A percentile compares a stretch with the other conserved stretches of the same genome.
Conservation (phyloP, 495 filamentous ascomycete genomes). For the Penicillium canariense region DNA sequence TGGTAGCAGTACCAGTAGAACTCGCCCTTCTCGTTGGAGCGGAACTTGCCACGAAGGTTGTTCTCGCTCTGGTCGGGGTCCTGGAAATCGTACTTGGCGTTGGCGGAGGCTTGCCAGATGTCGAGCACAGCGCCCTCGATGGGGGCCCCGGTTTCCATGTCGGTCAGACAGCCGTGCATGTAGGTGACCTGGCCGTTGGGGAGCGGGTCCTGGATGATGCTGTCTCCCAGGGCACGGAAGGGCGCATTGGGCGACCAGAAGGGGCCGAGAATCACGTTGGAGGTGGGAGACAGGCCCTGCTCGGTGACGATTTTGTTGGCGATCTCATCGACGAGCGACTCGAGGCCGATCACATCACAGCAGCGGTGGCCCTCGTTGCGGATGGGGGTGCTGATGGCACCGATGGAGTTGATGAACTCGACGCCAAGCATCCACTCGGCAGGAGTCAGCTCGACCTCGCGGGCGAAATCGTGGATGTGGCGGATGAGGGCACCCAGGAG, state of each 20-base stretch:
- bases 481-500: slow-evolving; percentile 65
- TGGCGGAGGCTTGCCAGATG: slow-evolving; percentile 82
- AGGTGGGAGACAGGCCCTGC: slow-evolving; percentile 67
- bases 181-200: slow-evolving; percentile 60
- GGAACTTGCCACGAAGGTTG: slow-evolving; percentile 84
- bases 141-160: slow-evolving; percentile 69
- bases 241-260: slow-evolving; percentile 86
- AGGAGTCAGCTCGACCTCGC: slow-evolving; percentile 74
- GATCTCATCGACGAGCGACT: slow-evolving; percentile 83
- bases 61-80: slow-evolving; percentile 74
- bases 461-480: slow-evolving; percentile 80
- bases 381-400: slow-evolving; percentile 54
- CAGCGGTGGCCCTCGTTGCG: slow-evolving; percentile 77
- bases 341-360: slow-evolving; percentile 76
- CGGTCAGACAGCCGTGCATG: slow-evolving; percentile 74
- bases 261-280: slow-evolving; percentile 79
- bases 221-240: slow-evolving; percentile 67
- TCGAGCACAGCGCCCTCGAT: slow-evolving; percentile 73
- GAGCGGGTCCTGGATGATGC: slow-evolving; percentile 66
- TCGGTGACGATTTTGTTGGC: slow-evolving; percentile 77
- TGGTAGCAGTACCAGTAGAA: slow-evolving; percentile 82
- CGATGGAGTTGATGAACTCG: slow-evolving; percentile 55
- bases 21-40: slow-evolving; percentile 68
- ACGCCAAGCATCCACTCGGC: slow-evolving; percentile 81
- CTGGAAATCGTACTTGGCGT: slow-evolving; percentile 89